Evolutionary conservation across 257 asterid genomes (phyloP), one percentile per base, ranked within the genome.

Genomic region (Craterostigma plantagineum): DNA sequence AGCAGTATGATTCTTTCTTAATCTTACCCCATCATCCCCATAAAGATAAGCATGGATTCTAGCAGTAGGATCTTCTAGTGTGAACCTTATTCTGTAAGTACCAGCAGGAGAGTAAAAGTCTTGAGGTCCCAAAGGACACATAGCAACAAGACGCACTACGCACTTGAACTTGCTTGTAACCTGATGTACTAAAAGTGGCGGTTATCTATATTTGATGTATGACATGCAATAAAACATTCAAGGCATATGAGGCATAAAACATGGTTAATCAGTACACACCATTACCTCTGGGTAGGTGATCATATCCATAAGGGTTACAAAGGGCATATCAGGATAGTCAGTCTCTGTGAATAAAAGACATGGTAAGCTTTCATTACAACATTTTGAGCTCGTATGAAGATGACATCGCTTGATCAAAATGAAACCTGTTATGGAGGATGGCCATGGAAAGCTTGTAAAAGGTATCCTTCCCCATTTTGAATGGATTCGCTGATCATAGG

Each of bases 1-100:
- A 23, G 30, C 30, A 45, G 7, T 14, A 10, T 11, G 8, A 14
- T 11, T 44, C 49, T 33, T 23, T 9, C 16, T n/a, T n/a, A n/a
- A n/a, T n/a, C n/a, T 68, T 72, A 86, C 94, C 85, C 77, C 94
- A 50, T 86, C 92, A 34, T 78, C 90, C 4, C 57, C 76, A 51
- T 56, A 78, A 39, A 81, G 53, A 52, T 48, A 73, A 60, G 97
- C 92, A 49, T 76, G 87, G 54, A 78, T 58, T 71, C 94, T 68
- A 49, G 91, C 79, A 42, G 97, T 86, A 27, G 97, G 91, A 52
- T 86, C 97, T 68, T 86, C 97, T 34, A 86, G 64, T 38, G 94
- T 86, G 49, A 86, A 49, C 63, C 87, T 67, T 51, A 86, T 54
- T 69, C 91, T 70, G 44, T 67, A 86, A 50, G 52, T 44, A 51